Evolutionary conservation across 306 rosid species (phyloP), one percentile per base, ranked within the genome.

Genomic region (Begonia loranthoides): DNA sequence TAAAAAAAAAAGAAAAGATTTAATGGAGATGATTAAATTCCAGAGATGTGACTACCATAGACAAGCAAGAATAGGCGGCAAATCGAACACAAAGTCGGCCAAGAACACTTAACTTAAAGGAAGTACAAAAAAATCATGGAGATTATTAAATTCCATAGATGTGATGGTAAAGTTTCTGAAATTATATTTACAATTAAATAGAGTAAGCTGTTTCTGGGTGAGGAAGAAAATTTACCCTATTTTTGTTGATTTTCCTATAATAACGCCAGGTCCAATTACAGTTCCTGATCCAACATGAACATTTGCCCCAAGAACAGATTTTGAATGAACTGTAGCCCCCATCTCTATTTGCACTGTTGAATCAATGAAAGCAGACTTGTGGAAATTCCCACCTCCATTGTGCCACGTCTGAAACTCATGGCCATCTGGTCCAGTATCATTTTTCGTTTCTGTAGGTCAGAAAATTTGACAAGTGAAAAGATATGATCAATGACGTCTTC

Each of bases 321-420:
- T 61, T 1, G 94, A 60, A 76, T 85, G 95, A 72, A 90, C 83
- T 4, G 80, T 13, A 24, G 94, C 85, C 8, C 97, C 94, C 49
- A 69, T 54, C 62, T 89, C 95, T n/a, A 89, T 55, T 17, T 67
- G 56, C 9, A 76, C 85, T 4, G 97, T 63, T 22, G 89, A 70
- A 66, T 80, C 90, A 57, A 89, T 68, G 51, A 28, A 59, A 65
- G 90, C 81, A 15, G 81, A 72, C 50, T 74, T 67, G 63, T 82
- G 97, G 64, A 77, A 77, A 64, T 50, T 60, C 33, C 94, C 97
- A 54, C 94, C 95, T 12, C 97, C 97, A 51, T 85, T 76, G n/a
- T 56, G 58, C 95, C 97, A 85, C 40, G 58, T 76, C 6, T 52
- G 73, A 68, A 82, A 88, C 46, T 70, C 78, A 22, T 14, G 52